Conservation (phyloP, 2,329 filamentous ascomycete genomes). For the Aspergillus sp. region DNA sequence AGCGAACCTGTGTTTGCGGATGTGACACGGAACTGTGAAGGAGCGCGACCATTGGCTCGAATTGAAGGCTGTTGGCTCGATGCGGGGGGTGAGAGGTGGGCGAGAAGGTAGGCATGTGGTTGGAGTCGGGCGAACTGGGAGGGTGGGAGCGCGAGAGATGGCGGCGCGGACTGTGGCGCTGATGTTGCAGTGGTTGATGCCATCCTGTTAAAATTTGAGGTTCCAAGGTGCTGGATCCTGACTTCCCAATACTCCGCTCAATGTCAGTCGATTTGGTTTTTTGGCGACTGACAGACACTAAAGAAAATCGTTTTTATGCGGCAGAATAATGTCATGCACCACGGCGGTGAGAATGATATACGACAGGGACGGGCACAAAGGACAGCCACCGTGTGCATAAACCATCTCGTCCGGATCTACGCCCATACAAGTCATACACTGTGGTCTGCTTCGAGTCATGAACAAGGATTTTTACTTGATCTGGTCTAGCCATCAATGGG, state of each 20-base stretch:
- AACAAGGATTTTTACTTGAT: too few species aligned
- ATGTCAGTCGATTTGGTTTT: not conserved
- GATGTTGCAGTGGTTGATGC: constrained; percentile 18
- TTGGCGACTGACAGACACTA: constrained; percentile 12
- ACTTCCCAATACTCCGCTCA: not conserved
- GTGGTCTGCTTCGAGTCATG: too few species aligned
- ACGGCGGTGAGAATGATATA: constrained; percentile 15
- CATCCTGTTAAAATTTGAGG: constrained; percentile 18
- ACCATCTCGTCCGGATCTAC: not conserved
- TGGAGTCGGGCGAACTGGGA: constrained; percentile 80
- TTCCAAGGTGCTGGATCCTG: not conserved
- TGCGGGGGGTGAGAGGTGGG: constrained; percentile 69
- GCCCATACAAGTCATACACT: too few species aligned
- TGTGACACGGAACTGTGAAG: constrained; percentile 68
- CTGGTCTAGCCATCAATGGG: too few species aligned
- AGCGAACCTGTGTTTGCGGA: constrained; percentile 79
- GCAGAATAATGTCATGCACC: constrained; percentile 18
- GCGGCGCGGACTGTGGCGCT: constrained; percentile 28
- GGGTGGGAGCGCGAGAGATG: constrained; percentile 60
- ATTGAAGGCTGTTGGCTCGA: constrained; percentile 54
- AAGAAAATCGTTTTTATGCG: constrained; percentile 20
- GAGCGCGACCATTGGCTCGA: constrained; percentile 78
- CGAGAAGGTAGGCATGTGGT: constrained; percentile 83
- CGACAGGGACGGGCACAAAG: too few species aligned
- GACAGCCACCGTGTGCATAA: not conserved